These are phyloP conservation scores for Schizonepeta tenuifolia DNA, from an alignment of 257 asterid genomes.

Conservation along the genomic window DNA sequence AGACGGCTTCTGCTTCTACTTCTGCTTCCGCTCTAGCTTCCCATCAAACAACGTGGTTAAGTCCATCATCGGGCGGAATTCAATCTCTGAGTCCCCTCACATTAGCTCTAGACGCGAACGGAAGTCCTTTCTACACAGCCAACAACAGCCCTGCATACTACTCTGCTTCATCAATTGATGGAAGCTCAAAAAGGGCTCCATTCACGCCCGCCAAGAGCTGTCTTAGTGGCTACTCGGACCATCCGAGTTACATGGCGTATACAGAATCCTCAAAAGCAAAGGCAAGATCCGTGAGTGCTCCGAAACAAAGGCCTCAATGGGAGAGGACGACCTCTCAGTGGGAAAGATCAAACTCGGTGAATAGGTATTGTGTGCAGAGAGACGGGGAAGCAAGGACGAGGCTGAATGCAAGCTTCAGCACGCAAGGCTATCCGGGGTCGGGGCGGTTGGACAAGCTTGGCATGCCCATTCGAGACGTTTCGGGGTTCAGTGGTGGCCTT, in stretches of 20 bases:
- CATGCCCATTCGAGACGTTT: constrained; percentile 57
- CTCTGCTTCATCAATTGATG: constrained; percentile 49
- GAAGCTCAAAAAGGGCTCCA: constrained; percentile 43
- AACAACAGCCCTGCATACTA: constrained; percentile 61
- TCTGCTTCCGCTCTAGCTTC: constrained; percentile 37
- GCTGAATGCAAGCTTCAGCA: constrained; percentile 26
- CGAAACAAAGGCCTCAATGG: constrained; percentile 66
- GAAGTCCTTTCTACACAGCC: constrained; percentile 50
- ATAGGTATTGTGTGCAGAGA: constrained; percentile 57
- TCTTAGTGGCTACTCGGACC: constrained; percentile 54
- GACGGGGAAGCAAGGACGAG: constrained; percentile 41
- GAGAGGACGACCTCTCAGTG: constrained; percentile 58
- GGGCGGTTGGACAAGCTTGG: constrained; percentile 82
- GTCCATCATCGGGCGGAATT: constrained; percentile 54
- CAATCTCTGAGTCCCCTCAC: constrained; percentile 48
- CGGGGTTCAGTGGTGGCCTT: constrained; percentile 60
- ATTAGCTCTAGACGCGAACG: constrained; percentile 34
- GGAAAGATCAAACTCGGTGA: constrained; percentile 65
- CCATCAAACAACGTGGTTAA: constrained; percentile 35
- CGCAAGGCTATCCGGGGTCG: constrained; percentile 66
- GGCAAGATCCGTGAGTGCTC: constrained; percentile 80
- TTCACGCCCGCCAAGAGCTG: constrained; percentile 72
- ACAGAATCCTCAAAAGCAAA: constrained; percentile 85
- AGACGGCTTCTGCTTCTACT: constrained; percentile 23
- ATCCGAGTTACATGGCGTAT: constrained; percentile 80